Base-by-base conservation (phyloP, 495 filamentous ascomycete genomes). In the Beverwykella pulmonaria region DNA sequence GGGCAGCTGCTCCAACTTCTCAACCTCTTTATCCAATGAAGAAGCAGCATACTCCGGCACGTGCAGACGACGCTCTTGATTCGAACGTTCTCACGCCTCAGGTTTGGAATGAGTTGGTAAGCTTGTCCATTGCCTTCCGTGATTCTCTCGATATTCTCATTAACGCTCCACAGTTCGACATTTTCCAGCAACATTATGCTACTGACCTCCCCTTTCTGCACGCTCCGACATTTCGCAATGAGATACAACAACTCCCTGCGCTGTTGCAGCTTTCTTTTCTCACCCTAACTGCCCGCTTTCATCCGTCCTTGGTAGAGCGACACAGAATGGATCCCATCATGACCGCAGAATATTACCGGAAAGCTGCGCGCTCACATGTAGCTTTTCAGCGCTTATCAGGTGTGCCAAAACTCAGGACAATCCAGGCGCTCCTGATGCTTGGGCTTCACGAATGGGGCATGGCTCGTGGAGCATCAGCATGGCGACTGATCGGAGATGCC, bases 391-490 rank as follows among this genome's bases (percentile, higher is more conserved):
- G 73, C 82, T 73, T 67, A 80, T 74, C 69, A 88, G 81, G 84
- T 73, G 60, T 81, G 56, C 69, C 87, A 71, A 70, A 88, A 10
- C 79, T 95, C 6, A 86, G 92, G 59, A 82, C 87, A 23, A 86
- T 90, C 2, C 90, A 93, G 70, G 90, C 88, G 3, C 80, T 91
- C 20, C 77, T 94, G 47, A 94, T 95, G 90, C 79, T 96, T 10
- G 89, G 86, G 0, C 80, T 94, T 22, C 90, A 94, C 69, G 91
- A 93, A 71, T 94, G 91, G 91, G 88, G 88, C 29, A 90, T 90
- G 79, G 86, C 83, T 34, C 85, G 90, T 44, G 91, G 90, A 0
- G 82, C 86, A 67, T 86, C 84, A 59, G 90, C 90, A 10, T 94
- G 90, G 87, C 79, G 92, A 64, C 90, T 90, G 64, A 83, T 92